A percentile compares a stretch with the other conserved stretches of the same genome.
Evolutionary conservation across 2,329 filamentous ascomycete species (phyloP).

Genomic region (Rutstroemia sydowiana): DNA sequence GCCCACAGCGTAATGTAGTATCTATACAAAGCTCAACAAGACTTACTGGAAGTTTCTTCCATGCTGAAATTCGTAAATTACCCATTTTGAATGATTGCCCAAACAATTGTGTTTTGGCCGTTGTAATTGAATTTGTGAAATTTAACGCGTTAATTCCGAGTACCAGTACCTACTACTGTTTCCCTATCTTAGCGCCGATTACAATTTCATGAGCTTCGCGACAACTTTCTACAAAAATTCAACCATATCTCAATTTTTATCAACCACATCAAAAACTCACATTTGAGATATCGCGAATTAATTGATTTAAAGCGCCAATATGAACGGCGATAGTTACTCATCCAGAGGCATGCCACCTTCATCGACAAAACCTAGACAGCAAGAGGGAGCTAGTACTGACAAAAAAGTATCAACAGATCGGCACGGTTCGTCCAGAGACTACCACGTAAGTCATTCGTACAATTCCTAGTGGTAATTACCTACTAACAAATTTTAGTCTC

Average conservation of each 20-base stretch:
- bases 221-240: conserved; percentile 13
- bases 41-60: conserved; percentile 78
- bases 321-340: conserved; percentile 83
- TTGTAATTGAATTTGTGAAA: neutral
- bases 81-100: conserved; percentile 20
- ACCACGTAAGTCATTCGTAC: conserved; percentile 38
- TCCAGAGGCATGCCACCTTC: conserved; percentile 55
- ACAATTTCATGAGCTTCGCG: conserved; percentile 11
- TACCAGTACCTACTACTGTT: too few relatives aligned
- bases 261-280: conserved; percentile 5
- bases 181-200: conserved; percentile 11
- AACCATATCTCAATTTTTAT: neutral
- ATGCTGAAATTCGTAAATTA: conserved; percentile 54
- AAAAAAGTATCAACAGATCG: conserved; percentile 37
- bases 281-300: neutral
- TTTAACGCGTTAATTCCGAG: conserved; percentile 4
- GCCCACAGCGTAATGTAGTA: conserved; percentile 87
- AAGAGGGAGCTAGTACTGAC: conserved; percentile 31
- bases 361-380: conserved; percentile 22
- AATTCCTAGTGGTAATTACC: neutral
- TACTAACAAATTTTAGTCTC: conserved; percentile 28
- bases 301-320: conserved; percentile 35
- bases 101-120: conserved; percentile 5
- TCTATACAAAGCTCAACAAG: conserved; percentile 87
- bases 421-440: conserved; percentile 40